These are phyloP conservation scores for Chrysochromulina parva DNA, from an alignment of 78 protist genomes.

Conservation along the genomic window DNA sequence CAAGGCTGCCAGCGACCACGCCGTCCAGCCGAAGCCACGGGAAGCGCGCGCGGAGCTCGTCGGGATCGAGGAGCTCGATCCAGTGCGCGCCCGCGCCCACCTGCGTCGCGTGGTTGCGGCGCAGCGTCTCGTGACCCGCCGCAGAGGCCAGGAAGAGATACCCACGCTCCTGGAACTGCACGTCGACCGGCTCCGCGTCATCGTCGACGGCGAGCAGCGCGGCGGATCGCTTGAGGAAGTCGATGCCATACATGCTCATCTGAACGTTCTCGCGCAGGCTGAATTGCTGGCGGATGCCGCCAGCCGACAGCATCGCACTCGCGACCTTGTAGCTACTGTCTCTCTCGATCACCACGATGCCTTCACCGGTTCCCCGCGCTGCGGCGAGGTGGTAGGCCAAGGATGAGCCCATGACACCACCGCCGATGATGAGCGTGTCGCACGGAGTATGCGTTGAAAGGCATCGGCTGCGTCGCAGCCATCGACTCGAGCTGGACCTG, in stretches of 20 bases:
- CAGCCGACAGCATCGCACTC: conserved; percentile 10
- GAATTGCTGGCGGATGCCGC: conserved; percentile 35
- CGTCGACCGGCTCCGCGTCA: not conserved
- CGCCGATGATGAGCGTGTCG: conserved; percentile 25
- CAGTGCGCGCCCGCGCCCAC: not conserved
- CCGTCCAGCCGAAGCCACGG: conserved; percentile 23
- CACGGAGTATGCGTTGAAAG: not conserved
- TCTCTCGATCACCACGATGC: conserved; percentile 21
- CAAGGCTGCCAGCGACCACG: conserved; percentile 3
- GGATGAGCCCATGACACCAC: conserved; percentile 21
- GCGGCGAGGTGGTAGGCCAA: not conserved
- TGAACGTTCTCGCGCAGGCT: not conserved
- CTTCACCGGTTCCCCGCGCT: not conserved
- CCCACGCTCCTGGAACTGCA: conserved; percentile 23
- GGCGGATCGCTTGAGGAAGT: not conserved
- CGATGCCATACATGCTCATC: not conserved
- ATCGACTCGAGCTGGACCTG: no score
- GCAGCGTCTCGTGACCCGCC: not conserved
- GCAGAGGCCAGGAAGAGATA: conserved; percentile 25
- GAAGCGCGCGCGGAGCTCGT: not conserved
- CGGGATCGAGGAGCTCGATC: not conserved
- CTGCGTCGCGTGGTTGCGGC: not conserved
- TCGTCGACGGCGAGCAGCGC: not conserved
- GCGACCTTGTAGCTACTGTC: conserved; percentile 27
- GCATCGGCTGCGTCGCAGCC: no score